Evolutionary conservation across 805 yeast species (phyloP), one percentile per base, ranked within the genome.

Genomic region (Yamadazyma insecticola): DNA sequence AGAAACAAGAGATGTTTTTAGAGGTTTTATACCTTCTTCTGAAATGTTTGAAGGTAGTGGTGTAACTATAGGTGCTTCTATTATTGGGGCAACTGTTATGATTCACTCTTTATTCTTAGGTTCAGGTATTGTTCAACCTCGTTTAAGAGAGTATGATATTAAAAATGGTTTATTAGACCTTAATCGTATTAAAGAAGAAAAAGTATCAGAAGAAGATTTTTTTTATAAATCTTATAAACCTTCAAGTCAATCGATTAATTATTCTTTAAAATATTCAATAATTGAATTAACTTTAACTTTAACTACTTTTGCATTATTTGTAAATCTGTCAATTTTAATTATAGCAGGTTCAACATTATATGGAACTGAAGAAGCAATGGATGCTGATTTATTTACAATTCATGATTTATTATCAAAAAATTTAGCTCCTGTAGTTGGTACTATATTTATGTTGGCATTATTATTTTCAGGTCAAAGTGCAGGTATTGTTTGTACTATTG

Each of bases 401-500:
- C 81, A 87, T 53, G 67, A 69, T 13, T 59, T 88, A 45, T 65
- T 89, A 17, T 63, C 78, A 4, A 36, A 53, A 13, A 74, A 68
- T 30, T 63, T 89, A 23, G 81, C 95, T 1, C 76, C 81, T 2
- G 76, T 74, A 6, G 94, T 87, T 0, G 97, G 96, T 16, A 77
- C 86, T 1, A 57, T 87, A 1, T 89, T 89, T 59, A 87, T 87
- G 72, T 53, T 86, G 32, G 96, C 96, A 0, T 65, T 89, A 45
- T 62, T 89, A 23, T 74, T 84, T 36, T 81, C 92, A 36, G 96
- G 96, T 5, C 88, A 84, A 48, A 81, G 89, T 27, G 96, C 96
- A 0, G 95, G 96, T 29, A 77, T 89, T 25, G 89, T 88, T 2
- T 88, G 96, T 53, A 89, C 97, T 0, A 81, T 89, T 61, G 86